Base-by-base conservation (phyloP, 2,329 filamentous ascomycete genomes). In the Fusarium bulbicola region DNA sequence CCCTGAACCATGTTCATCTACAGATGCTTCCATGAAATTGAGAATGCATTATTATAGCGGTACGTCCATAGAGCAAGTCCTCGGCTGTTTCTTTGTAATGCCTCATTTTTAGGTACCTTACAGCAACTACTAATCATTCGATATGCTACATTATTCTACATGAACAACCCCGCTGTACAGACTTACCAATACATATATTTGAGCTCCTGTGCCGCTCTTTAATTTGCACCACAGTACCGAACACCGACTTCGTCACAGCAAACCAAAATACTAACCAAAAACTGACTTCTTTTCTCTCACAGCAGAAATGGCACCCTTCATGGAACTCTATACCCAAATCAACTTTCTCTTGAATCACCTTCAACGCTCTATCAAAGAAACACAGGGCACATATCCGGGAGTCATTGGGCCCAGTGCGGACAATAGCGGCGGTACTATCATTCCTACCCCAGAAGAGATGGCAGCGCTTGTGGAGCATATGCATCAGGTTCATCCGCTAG, bases 91-190 rank as follows among this genome's bases (percentile, higher is more conserved):
- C 24, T 46, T 3, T 46, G 8, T 14, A 10, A 7, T 7, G 4
- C 5, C 14, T 16, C 24, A 6, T 42, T 24, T 15, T 4, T 24
- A 7, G 1, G n/a, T 42, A 1, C 0, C 8, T n/a, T 12, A 2
- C 5, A 39, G 18, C 21, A 6, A 4, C 7, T 42, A 0, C 43
- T 3, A 1, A 47, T 11, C 4, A 6, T 3, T 16, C 2, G 5
- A 7, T 16, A 14, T 6, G 4, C 5, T 8, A 5, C 3, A 8
- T 8, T 2, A 0, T 13, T 16, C 10, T 3, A 3, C 1, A 8
- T 9, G 28, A 49, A 30, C 20, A 30, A 13, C 5, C 14, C 5
- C 20, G 7, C 3, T 2, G 3, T 13, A 30, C 7, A 5, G 10
- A 7, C 5, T 30, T 15, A 7, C 11, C 5, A 49, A 9, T 13